A percentile compares a stretch with the other conserved stretches of the same genome.
These are phyloP conservation scores for Rhodosporidiobolus odoratus DNA, from an alignment of 768 basidiomycete genomes.

Conservation along the genomic window DNA sequence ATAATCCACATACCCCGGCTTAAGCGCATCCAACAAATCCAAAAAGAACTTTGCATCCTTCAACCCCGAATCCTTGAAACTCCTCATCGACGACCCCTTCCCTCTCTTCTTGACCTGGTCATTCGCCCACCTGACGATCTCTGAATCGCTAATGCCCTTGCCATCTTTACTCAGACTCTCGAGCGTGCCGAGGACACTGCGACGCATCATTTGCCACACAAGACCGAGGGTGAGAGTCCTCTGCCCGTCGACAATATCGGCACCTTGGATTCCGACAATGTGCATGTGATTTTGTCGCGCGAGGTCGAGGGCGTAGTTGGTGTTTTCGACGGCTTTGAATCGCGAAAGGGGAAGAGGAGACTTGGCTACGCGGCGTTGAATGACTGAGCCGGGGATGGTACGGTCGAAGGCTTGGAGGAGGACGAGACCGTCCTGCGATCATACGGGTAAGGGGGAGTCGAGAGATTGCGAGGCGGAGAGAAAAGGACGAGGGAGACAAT, in stretches of 20 bases:
- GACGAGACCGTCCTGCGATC: slow-evolving; percentile 61
- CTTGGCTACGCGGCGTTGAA: slow-evolving; percentile 94
- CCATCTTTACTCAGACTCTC: slow-evolving; percentile 64
- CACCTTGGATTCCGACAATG: slow-evolving; percentile 93
- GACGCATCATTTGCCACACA: slow-evolving; percentile 77
- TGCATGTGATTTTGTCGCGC: slow-evolving; percentile 90
- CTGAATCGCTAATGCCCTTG: slow-evolving; percentile 77
- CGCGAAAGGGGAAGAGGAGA: slow-evolving; percentile 65
- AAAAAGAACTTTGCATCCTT: slow-evolving; percentile 89
- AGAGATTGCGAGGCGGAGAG: background rate
- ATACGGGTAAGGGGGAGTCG: background rate
- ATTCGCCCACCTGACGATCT: slow-evolving; percentile 96
- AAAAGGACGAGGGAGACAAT: background rate
- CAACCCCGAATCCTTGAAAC: slow-evolving; percentile 88
- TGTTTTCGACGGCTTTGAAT: slow-evolving; percentile 98
- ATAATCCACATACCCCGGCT: slow-evolving; percentile 93
- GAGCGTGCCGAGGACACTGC: slow-evolving; percentile 88
- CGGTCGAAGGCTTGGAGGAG: slow-evolving; percentile 97
- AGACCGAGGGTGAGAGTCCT: slow-evolving; percentile 90
- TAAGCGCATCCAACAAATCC: slow-evolving; percentile 80
- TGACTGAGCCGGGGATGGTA: slow-evolving; percentile 80
- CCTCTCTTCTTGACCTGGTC: slow-evolving; percentile 63
- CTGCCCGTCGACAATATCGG: slow-evolving; percentile 90
- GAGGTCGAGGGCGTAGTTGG: slow-evolving; percentile 90
- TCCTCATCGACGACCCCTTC: slow-evolving; percentile 62